These are phyloP conservation scores for Solanum neorickii DNA, from an alignment of 257 asterid genomes.

Conservation along the genomic window DNA sequence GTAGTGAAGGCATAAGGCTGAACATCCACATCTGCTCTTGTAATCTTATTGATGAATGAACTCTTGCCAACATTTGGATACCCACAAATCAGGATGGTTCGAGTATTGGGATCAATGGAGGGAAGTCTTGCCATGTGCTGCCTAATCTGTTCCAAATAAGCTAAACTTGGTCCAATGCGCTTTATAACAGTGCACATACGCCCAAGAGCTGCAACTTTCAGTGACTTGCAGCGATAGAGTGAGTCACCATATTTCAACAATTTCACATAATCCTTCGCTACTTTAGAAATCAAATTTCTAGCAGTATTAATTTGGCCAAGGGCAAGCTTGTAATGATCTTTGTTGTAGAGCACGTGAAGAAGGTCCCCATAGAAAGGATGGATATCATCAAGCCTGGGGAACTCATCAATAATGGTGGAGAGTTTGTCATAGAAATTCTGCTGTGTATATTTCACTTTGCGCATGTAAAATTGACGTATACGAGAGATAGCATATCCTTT, in stretches of 20 bases:
- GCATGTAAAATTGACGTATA: constrained; percentile 89
- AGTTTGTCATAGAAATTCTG: constrained; percentile 78
- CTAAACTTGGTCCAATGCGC: constrained; percentile 79
- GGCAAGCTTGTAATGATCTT: constrained; percentile 94
- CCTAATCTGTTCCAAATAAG: constrained; percentile 94
- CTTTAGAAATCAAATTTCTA: constrained; percentile 73
- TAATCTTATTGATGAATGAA: constrained; percentile 84
- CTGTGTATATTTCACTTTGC: constrained; percentile 84
- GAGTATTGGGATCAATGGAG: constrained; percentile 88
- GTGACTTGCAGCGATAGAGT: constrained; percentile 69
- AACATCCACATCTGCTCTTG: constrained; percentile 95
- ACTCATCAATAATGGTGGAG: constrained; percentile 78
- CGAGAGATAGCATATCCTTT: constrained; percentile 94
- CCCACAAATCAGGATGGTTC: constrained; percentile 94
- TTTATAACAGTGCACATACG: constrained; percentile 55
- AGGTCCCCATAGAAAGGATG: constrained; percentile 82
- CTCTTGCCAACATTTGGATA: constrained; percentile 98
- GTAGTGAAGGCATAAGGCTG: constrained; percentile 99
- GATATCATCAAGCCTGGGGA: constrained; percentile 84
- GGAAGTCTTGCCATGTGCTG: constrained; percentile 98
- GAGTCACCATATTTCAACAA: constrained; percentile 86
- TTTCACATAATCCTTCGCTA: constrained; percentile 73
- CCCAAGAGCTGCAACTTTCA: constrained; percentile 69
- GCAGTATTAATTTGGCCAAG: constrained; percentile 91
- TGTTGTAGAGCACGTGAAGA: constrained; percentile 83